phyloP scores from a whole-genome alignment of 176 grass and related monocot species.

The Oryza rufipogon region DNA sequence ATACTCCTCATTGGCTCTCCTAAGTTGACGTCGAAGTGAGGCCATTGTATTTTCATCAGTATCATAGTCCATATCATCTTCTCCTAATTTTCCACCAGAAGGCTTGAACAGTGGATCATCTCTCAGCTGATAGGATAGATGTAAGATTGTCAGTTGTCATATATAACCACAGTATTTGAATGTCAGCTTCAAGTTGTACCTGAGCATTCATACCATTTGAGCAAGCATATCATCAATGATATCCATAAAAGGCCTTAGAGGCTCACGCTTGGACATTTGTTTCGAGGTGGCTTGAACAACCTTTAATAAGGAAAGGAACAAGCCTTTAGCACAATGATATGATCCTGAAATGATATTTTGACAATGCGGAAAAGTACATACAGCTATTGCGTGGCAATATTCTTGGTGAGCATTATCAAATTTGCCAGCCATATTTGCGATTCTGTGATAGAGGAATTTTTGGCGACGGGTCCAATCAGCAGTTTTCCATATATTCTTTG shows the following conservation, averaged over 20 bases:
- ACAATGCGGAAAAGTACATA: conserved; percentile 47
- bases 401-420: conserved; percentile 97
- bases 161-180: conserved; percentile 30
- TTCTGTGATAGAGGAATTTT: conserved; percentile 85
- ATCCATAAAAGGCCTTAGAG: conserved; percentile 84
- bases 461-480: conserved; percentile 88
- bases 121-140: conserved; percentile 49
- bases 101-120: conserved; percentile 79
- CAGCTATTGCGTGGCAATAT: conserved; percentile 97
- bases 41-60: conserved; percentile 95
- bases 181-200: conserved; percentile 23
- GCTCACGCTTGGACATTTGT: conserved; percentile 97
- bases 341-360: conserved; percentile 2
- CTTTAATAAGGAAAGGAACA: conserved; percentile 39
- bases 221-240: conserved; percentile 77
- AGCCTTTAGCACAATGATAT: conserved; percentile 23
- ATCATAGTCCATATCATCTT: conserved; percentile 98
- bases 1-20: conserved; percentile 80
- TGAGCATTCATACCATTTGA: conserved; percentile 72
- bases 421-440: conserved; percentile 92
- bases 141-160: conserved; percentile 28
- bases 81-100: conserved; percentile 75
- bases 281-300: conserved; percentile 92
- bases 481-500: conserved; percentile 93
- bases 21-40: conserved; percentile 74